Conservation (phyloP, 2,329 filamentous ascomycete species). For the Colletotrichum lentis region DNA sequence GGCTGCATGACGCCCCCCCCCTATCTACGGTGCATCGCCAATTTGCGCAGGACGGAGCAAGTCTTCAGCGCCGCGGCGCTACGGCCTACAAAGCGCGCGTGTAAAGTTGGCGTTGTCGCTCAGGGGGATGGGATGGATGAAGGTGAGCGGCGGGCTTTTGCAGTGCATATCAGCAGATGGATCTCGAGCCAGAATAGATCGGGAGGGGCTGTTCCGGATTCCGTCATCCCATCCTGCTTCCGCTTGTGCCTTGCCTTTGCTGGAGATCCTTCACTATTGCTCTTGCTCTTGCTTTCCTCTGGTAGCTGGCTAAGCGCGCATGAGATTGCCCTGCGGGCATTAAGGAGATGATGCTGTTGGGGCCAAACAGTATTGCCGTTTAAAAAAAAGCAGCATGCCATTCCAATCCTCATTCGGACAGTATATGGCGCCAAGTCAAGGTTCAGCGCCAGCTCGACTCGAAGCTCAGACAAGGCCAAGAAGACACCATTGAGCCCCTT, state of each 20-base stretch:
- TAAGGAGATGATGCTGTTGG: neutral
- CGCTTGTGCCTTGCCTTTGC: neutral
- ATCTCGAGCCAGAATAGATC: conserved; percentile 20
- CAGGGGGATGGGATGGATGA: neutral
- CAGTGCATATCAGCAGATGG: too few species aligned
- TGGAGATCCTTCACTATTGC: conserved; percentile 19
- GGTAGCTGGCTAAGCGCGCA: neutral
- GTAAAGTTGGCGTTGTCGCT: conserved; percentile 22
- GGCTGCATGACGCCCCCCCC: conserved; percentile 31
- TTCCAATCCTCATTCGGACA: neutral
- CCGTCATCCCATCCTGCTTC: neutral
- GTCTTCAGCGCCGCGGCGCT: conserved; percentile 22
- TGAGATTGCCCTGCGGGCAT: conserved; percentile 3
- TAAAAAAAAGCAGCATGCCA: neutral
- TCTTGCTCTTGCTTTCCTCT: conserved; percentile 1
- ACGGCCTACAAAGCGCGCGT: conserved; percentile 33
- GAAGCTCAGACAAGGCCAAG: conserved; percentile 18
- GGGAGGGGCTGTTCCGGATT: conserved; percentile 2
- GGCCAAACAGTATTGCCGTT: neutral
- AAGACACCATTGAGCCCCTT: conserved; percentile 14
- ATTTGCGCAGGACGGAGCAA: neutral
- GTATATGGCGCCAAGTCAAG: neutral
- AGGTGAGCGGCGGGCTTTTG: too few species aligned
- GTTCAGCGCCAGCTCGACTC: neutral
- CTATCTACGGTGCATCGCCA: conserved; percentile 27